Evolutionary conservation across 2,329 filamentous ascomycete genomes (phyloP).

Genomic region (Epicoccum nigrum): DNA sequence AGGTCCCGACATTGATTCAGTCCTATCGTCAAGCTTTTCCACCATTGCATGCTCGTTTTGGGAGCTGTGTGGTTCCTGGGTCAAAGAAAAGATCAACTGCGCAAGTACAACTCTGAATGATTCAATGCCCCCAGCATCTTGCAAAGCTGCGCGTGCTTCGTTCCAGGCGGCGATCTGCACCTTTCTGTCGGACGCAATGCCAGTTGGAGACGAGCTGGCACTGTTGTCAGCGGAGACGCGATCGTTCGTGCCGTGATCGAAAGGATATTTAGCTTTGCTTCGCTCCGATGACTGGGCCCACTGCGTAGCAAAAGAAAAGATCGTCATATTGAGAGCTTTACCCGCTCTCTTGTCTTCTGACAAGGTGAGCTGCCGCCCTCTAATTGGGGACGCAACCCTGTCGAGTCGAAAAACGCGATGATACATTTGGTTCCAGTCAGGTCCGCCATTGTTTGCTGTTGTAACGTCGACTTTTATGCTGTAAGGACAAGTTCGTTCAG

Average conservation of each 20-base stretch:
- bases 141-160: conserved; percentile 49
- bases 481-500: conserved; percentile 61
- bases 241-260: conserved; percentile 21
- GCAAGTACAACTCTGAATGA: conserved; percentile 55
- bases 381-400: conserved; percentile 49
- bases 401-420: conserved; percentile 58
- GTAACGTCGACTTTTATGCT: conserved; percentile 38
- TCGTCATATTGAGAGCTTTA: conserved; percentile 56
- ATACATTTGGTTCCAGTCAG: conserved; percentile 59
- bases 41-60: neutral
- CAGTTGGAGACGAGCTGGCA: conserved; percentile 1
- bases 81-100: conserved; percentile 55
- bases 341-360: conserved; percentile 54
- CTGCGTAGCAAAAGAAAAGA: conserved; percentile 61
- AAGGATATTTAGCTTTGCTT: conserved; percentile 39
- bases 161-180: conserved; percentile 52
- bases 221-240: conserved; percentile 17
- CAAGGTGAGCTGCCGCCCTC: conserved; percentile 50
- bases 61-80: conserved; percentile 47
- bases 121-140: conserved; percentile 49
- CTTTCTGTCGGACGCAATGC: conserved; percentile 42
- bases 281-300: conserved; percentile 49
- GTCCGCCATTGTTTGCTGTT: conserved; percentile 45
- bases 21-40: neutral
- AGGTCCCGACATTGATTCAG: neutral